Evolutionary conservation across 345 rosid genomes (phyloP), one percentile per base, ranked within the genome.

Genomic region (Punica granatum): DNA sequence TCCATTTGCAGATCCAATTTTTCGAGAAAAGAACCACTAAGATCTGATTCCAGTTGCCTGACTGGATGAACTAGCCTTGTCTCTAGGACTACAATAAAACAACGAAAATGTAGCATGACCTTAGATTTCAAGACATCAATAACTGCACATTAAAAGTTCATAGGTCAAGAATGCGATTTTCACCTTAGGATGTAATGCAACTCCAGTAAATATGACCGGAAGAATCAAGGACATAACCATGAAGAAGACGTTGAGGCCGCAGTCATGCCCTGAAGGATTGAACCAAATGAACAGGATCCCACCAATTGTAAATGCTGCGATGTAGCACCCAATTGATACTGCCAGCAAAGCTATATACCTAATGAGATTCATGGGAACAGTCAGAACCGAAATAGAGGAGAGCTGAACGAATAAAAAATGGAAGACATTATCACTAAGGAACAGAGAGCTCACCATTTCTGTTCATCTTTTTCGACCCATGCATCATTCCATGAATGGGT

Each of bases 381-480:
- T 83, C 70, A 80, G 77, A 71, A 69, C 61, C 44, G 60, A 53
- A 79, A 25, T 2, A 61, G 7, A 49, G 65, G 59, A 31, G 31
- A 49, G 26, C 23, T 49, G 54, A 49, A 56, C 12, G 58, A 30
- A 3, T 26, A 56, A 9, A 7, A 48, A 1, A 19, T 18, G 28
- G 0, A 11, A 28, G 25, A 56, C 18, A 4, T 11, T 12, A 26
- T 18, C 18, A 26, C 3, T 13, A 30, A 56, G 34, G 1, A 56
- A 26, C 15, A 10, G 33, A 56, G 72, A 74, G 73, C 79, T 35
- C 59, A 94, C 99, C 98, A 94, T 71, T 88, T 94, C 68, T 77
- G 96, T 76, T 91, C 98, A 81, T 94, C 99, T 77, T 89, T 94
- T 77, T 79, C 99, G 43, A 88, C 98, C 99, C 98, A 94, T 56